Evolutionary conservation across 805 yeast species (phyloP), one percentile per base, ranked within the genome.

Genomic region (Hanseniaspora lachancei): DNA sequence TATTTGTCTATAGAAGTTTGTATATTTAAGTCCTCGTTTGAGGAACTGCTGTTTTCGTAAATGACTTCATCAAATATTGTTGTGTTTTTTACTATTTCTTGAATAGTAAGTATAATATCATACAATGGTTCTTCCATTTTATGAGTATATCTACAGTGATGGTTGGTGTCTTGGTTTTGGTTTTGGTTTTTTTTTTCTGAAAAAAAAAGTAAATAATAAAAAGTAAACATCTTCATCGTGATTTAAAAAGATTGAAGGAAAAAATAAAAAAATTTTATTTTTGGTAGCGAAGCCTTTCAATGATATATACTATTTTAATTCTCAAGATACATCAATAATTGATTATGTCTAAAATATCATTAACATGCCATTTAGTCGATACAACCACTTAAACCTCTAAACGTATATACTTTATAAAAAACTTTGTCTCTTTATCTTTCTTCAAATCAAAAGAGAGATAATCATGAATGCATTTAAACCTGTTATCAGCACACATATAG

Each of bases 51-150:
- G 5, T 63, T 65, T 10, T 62, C 63, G 34, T 61, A 62, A 8
- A 59, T 58, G 39, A 58, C 61, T 21, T 64, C 24, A 27, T 71
- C 71, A 18, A 73, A 58, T 61, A 65, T 74, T 32, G 52, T 54
- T 16, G 51, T 47, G 21, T 40, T 18, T 24, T 54, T 34, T 3
- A 39, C 41, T 24, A 54, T 23, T 18, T 47, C 40, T 36, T 38
- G 32, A n/a, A 47, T 29, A 23, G 43, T 20, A 3, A n/a, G 21
- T 10, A 54, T 46, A 5, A 53, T 39, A 24, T 39, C 47, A 8
- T 6, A 12, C 21, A 38, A 6, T 39, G 47, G 23, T 15, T 24
- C 39, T 20, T 39, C 3, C 49, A 46, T 35, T 20, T 39, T 46
- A 5, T 9, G 16, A 27, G 7, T 43, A 16, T 32, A 18, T n/a